Base-by-base conservation (phyloP, 2,329 filamentous ascomycete genomes). In the Xylaria sp. region DNA sequence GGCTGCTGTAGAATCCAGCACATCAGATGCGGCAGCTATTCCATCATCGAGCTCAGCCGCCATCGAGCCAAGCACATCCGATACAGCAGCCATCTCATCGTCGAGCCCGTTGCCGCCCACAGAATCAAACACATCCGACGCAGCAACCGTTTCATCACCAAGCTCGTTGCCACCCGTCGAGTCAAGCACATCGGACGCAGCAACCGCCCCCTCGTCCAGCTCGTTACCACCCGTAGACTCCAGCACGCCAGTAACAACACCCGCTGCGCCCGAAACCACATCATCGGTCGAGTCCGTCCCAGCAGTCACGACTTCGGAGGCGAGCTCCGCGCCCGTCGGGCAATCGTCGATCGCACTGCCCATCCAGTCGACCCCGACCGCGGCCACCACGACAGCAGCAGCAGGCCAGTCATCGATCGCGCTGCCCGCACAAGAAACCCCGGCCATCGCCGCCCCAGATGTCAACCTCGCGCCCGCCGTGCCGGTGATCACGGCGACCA, bases 301-400 rank as follows among this genome's bases (percentile, higher is more conserved):
- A 4, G 46, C 10, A 27, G 38, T 44, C 29, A 58, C 55, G 19
- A 52, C 55, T 2, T 44, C 31, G 13, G 25, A 46, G 9, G 23
- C 33, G 1, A 25, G 27, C 17, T 35, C 43, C 38, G 17, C 54
- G 4, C 29, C 58, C 2, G 51, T 37, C 4, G 64, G 67, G 3
- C 49, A 48, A 7, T 68, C 70, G 2, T 71, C 70, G 11, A 58
- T 70, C 13, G 52, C 58, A 7, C 43, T 67, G 3, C 66, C 67
- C 4, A 19, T 52, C 33, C 27, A 57, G 15, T 48, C 63, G 11
- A 60, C 56, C 23, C 52, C 57, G 13, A 46, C 63, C 29, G 40
- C 58, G 9, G 58, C 48, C 6, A 19, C 63, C 1, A 57, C 63
- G 6, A 46, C 62, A 10, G 41, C 60, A 8, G 53, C 60, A 7